These are phyloP conservation scores for Lipomyces sp. DNA, from an alignment of 805 yeast genomes.

Conservation along the genomic window DNA sequence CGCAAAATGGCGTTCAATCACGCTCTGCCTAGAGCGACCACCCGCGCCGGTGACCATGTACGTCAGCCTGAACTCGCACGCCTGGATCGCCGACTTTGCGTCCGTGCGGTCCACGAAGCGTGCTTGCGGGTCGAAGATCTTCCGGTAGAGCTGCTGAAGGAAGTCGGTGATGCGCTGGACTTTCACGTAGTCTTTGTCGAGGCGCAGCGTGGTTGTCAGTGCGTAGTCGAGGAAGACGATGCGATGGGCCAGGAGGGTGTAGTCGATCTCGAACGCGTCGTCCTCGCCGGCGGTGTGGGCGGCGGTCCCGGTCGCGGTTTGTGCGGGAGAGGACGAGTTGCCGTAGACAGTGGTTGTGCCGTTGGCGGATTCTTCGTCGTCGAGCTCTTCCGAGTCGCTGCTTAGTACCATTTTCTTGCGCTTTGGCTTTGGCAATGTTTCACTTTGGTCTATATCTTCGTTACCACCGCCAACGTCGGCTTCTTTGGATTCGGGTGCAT, in stretches of 20 bases:
- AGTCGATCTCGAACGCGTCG: slow-evolving; percentile 7
- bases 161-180: background rate
- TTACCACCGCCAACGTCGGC: too few species aligned
- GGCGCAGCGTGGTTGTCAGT: slow-evolving; percentile 12
- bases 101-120: slow-evolving; percentile 22
- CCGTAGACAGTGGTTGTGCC: background rate
- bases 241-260: background rate
- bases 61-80: slow-evolving; percentile 17
- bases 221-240: slow-evolving; percentile 15
- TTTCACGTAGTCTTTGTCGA: slow-evolving; percentile 16
- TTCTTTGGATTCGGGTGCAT: too few species aligned
- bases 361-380: background rate
- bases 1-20: slow-evolving; percentile 6
- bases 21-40: slow-evolving; percentile 11
- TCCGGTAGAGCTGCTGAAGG: slow-evolving; percentile 6
- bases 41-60: slow-evolving; percentile 2
- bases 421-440: too few species aligned
- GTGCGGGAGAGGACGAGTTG: background rate
- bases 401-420: background rate
- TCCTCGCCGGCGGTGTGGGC: slow-evolving; percentile 1
- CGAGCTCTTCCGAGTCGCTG: background rate
- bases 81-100: slow-evolving; percentile 17
- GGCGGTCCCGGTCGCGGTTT: background rate
- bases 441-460: too few species aligned
- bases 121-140: slow-evolving; percentile 19